Evolutionary conservation across 371 early-diverging fungal genomes (phyloP).

Genomic region (Mortierella sp.): DNA sequence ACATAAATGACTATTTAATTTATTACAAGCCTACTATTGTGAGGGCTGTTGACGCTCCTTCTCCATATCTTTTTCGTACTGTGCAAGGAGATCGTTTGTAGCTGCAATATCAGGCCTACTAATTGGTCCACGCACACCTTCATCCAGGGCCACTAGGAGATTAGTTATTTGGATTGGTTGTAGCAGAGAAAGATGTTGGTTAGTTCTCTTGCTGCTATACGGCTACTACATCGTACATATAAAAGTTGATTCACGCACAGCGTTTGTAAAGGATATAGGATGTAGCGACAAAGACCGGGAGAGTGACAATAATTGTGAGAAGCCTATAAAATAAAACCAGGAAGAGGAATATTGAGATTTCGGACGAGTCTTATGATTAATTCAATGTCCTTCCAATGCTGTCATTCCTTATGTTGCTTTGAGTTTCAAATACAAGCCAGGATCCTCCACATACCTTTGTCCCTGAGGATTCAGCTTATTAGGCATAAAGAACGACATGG

Average conservation of each 20-base stretch:
- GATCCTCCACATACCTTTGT: slow-evolving; percentile 17
- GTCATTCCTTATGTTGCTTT: background rate
- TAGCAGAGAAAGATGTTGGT: background rate
- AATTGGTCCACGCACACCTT: slow-evolving; percentile 14
- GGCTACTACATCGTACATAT: background rate
- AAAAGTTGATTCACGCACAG: slow-evolving; percentile 16
- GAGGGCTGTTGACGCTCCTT: slow-evolving; percentile 12
- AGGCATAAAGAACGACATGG: slow-evolving; percentile 38
- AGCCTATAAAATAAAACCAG: slow-evolving; percentile 13
- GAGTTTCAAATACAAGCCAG: too few relatives aligned
- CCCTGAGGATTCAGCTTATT: slow-evolving; percentile 57
- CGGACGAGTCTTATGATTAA: background rate
- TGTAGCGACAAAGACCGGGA: slow-evolving; percentile 49
- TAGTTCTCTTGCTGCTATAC: background rate
- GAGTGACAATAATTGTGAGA: slow-evolving; percentile 42
- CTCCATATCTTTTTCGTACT: slow-evolving; percentile 23
- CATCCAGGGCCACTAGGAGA: slow-evolving; percentile 23
- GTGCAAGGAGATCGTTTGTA: slow-evolving; percentile 21
- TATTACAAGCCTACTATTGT: background rate
- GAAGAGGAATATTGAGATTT: background rate
- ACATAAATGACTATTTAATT: background rate
- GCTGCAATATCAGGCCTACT: background rate
- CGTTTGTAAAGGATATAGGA: slow-evolving; percentile 55
- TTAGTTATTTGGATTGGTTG: background rate
- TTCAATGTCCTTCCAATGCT: background rate